Conservation (phyloP, 2,329 filamentous ascomycete genomes). For the Neofusicoccum sp. region DNA sequence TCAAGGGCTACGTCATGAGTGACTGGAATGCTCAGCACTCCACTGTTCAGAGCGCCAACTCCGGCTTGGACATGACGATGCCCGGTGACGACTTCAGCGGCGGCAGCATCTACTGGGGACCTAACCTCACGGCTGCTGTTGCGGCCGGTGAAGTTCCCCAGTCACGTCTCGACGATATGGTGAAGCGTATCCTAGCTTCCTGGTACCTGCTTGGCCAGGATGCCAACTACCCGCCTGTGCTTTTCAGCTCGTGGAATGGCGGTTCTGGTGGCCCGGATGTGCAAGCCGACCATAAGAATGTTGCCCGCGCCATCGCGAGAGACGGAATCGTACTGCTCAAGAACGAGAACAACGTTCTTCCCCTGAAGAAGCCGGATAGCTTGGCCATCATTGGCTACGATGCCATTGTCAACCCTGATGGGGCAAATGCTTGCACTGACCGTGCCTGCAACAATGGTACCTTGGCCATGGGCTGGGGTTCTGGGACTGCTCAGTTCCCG, state of each 20-base stretch:
- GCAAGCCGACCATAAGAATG: conserved; percentile 39
- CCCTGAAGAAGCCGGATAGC: conserved; percentile 66
- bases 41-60: conserved; percentile 44
- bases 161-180: conserved; percentile 43
- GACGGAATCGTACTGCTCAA: conserved; percentile 52
- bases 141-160: conserved; percentile 44
- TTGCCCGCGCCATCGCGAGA: conserved; percentile 43
- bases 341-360: conserved; percentile 69
- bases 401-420: conserved; percentile 69
- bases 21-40: conserved; percentile 51
- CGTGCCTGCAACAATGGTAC: conserved; percentile 62
- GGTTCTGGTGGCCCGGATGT: conserved; percentile 38
- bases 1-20: conserved; percentile 46
- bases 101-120: conserved; percentile 56
- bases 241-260: conserved; percentile 40
- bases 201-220: conserved; percentile 53
- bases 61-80: conserved; percentile 58
- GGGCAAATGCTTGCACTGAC: conserved; percentile 76
- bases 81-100: conserved; percentile 40
- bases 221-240: conserved; percentile 41
- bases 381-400: conserved; percentile 68
- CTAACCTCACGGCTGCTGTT: conserved; percentile 53
- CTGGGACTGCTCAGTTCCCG: conserved; percentile 50
- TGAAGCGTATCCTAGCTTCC: conserved; percentile 44
- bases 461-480: conserved; percentile 68